These are phyloP conservation scores for Thielaviopsis punctulata DNA, from an alignment of 2,329 filamentous ascomycete genomes.

Conservation along the genomic window DNA sequence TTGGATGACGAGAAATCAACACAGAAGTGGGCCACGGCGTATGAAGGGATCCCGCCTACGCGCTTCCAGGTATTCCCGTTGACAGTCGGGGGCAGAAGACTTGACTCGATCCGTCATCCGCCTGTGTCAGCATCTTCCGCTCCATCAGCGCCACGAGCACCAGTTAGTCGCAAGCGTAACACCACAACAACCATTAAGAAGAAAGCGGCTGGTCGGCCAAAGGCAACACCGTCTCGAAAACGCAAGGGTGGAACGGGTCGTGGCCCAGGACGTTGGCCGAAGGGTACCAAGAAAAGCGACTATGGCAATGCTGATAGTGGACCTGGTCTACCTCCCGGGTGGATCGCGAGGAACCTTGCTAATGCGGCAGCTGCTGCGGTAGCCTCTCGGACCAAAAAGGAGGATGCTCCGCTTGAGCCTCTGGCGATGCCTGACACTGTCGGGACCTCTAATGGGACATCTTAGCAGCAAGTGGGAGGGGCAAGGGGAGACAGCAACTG, in stretches of 20 bases:
- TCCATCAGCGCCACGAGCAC: constrained; percentile 18
- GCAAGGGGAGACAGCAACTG: no score
- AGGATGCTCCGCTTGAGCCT: not conserved
- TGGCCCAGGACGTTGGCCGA: constrained; percentile 48
- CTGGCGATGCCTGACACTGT: not conserved
- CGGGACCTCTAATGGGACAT: no score
- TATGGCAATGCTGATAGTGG: constrained; percentile 50
- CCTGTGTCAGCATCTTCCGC: constrained; percentile 22
- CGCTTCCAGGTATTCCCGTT: constrained; percentile 69
- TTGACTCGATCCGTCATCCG: constrained; percentile 27
- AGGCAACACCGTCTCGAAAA: constrained; percentile 7
- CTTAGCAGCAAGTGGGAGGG: no score
- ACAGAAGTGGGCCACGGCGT: constrained; percentile 28
- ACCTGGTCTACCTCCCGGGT: constrained; percentile 43
- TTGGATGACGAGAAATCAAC: constrained; percentile 18
- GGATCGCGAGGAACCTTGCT: constrained; percentile 18
- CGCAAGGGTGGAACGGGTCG: constrained; percentile 39
- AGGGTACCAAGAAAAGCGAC: constrained; percentile 50
- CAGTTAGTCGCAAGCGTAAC: constrained; percentile 24
- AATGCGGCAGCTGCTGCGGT: not conserved
- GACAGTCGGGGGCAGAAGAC: constrained; percentile 31
- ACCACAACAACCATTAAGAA: constrained; percentile 18
- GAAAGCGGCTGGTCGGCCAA: constrained; percentile 17
- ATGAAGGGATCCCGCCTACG: constrained; percentile 44
- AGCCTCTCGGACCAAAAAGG: not conserved